Base-by-base conservation (phyloP, 2,329 filamentous ascomycete genomes). In the Penicillium sp. region DNA sequence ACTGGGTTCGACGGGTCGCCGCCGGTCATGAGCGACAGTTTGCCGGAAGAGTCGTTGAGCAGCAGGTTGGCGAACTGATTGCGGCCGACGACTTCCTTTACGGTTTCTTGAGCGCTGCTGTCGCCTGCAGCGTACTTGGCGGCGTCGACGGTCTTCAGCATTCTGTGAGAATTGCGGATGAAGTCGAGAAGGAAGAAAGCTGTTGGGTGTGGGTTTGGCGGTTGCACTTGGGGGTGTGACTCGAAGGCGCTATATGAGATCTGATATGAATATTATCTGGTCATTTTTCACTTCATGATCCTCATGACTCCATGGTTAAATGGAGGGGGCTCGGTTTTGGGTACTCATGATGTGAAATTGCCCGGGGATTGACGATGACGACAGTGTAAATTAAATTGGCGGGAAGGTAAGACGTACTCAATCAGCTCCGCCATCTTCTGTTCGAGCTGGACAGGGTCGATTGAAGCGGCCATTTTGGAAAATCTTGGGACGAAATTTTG, bases 111-210 rank as follows among this genome's bases (percentile, higher is more conserved):
- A 22, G 68, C 54, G 16, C 43, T 43, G 5, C 22, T 45, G 53
- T 71, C 69, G 11, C 66, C 66, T 0, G 62, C 54, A 9, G 57
- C 61, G 52, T 68, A 65, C 47, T 70, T 68, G 2, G 60, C 45
- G 14, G 56, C 16, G 52, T 73, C 67, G 39, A 73, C 58, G 9
- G 37, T 33, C 44, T 64, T 56, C 3, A 73, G 60, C 39, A 60
- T 52, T 27, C 56, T 85, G 71, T 90, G 86, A 58, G 89, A 83
- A 71, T 90, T 88, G 53, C 86, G 86, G 53, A 90, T 74, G 68
- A 90, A 90, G 73, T 90, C 84, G 41, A 87, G 73, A 56, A 87
- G 78, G 69, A 89, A 89, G 57, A 70, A 68, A 29, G 69, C 43
- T 9, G 72, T 67, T 24, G 71, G 66, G 55, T 71, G 58, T 11